Conservation (phyloP, 148 eudicot genomes). For the Diospyros lotus region DNA sequence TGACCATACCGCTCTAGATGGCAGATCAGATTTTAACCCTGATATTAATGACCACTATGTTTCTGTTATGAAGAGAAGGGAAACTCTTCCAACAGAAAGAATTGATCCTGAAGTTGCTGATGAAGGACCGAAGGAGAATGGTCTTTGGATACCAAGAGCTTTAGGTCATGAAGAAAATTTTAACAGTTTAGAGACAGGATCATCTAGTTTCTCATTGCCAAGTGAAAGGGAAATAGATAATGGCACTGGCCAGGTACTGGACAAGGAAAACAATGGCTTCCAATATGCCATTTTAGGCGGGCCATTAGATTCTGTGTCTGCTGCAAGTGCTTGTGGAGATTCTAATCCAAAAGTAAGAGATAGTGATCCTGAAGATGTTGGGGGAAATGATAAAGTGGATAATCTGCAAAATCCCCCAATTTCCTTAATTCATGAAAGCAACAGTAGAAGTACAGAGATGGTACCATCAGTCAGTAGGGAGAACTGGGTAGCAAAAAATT, state of each 20-base stretch:
- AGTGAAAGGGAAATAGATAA: neutral
- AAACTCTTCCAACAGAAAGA: conserved; percentile 5
- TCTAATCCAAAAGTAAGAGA: conserved; percentile 12
- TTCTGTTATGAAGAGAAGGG: conserved; percentile 13
- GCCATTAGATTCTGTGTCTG: conserved; percentile 11
- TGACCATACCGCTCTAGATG: conserved; percentile 20
- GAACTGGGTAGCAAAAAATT: conserved; percentile 83
- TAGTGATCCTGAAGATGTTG: conserved; percentile 22
- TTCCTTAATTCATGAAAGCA: conserved; percentile 17
- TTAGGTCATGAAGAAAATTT: conserved; percentile 5
- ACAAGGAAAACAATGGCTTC: neutral
- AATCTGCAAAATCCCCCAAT: conserved; percentile 14
- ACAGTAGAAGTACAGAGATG: conserved; percentile 19
- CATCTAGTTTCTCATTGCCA: neutral
- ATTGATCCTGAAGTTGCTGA: conserved; percentile 9
- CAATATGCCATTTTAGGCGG: conserved; percentile 7
- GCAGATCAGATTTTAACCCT: conserved; percentile 14
- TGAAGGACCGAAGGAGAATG: neutral
- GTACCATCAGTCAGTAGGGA: conserved; percentile 27
- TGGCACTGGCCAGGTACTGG: neutral
- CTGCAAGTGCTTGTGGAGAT: conserved; percentile 18
- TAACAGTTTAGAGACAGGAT: neutral
- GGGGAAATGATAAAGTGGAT: conserved; percentile 11
- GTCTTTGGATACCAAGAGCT: neutral
- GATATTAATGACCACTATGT: conserved; percentile 7